Percentiles rank a stretch among this genome's conserved stretches.
Conservation (phyloP, 2,329 filamentous ascomycete genomes). For the Talaromyces piceae region DNA sequence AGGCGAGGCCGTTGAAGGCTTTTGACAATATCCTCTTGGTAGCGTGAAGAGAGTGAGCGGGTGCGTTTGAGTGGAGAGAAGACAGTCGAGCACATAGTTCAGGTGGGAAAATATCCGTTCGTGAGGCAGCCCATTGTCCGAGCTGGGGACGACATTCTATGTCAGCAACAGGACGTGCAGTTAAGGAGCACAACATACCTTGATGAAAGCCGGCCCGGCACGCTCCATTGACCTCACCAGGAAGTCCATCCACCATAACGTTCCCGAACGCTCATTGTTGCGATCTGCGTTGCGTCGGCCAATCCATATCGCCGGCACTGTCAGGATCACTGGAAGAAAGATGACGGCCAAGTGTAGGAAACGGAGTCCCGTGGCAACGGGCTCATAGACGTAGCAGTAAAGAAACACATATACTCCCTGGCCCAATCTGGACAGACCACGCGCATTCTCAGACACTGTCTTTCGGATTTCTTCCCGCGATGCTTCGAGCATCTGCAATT, state of each 20-base stretch:
- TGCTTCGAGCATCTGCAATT: constrained; percentile 77
- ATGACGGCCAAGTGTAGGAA: constrained; percentile 81
- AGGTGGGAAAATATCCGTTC: constrained; percentile 90
- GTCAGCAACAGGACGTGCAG: neutral
- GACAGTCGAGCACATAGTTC: constrained; percentile 93
- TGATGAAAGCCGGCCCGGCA: constrained; percentile 94
- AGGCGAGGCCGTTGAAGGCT: constrained; percentile 71
- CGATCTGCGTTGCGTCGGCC: constrained; percentile 56
- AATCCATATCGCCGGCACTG: constrained; percentile 74
- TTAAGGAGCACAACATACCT: constrained; percentile 47
- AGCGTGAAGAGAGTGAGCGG: constrained; percentile 73
- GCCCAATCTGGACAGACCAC: constrained; percentile 51
- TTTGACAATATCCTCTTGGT: constrained; percentile 73
- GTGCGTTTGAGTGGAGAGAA: constrained; percentile 86
- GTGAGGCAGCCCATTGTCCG: constrained; percentile 95
- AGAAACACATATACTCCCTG: constrained; percentile 59
- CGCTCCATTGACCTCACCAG: constrained; percentile 84
- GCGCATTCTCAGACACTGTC: constrained; percentile 55
- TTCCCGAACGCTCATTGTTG: constrained; percentile 70
- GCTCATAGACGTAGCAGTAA: constrained; percentile 59
- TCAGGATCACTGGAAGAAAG: constrained; percentile 80
- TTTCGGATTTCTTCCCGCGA: constrained; percentile 72
- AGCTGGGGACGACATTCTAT: constrained; percentile 46
- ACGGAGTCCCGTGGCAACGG: constrained; percentile 76
- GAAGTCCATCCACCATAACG: constrained; percentile 91